A percentile compares a stretch with the other conserved stretches of the same genome.
phyloP scores from a whole-genome alignment of 345 rosid species.

The Jatropha curcas region DNA sequence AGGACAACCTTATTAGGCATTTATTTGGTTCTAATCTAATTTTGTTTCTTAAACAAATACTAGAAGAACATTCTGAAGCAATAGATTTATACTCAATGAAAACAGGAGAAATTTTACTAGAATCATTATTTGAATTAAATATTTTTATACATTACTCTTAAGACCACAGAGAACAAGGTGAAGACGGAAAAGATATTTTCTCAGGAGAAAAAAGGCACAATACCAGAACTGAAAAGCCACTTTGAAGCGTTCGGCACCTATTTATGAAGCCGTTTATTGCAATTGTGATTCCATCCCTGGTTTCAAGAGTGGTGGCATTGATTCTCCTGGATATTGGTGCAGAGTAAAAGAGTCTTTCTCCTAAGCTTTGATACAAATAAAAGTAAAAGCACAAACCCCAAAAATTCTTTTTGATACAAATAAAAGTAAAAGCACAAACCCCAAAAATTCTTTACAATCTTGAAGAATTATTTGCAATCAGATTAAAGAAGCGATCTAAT shows the following conservation, averaged over 20 bases:
- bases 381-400: not conserved
- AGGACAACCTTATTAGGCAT: too few species aligned
- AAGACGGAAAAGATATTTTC: too few species aligned
- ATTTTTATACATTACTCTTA: too few species aligned
- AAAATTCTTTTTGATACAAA: not conserved
- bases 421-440: not conserved
- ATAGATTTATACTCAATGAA: too few species aligned
- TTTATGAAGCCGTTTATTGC: constrained; percentile 41
- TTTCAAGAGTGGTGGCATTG: constrained; percentile 41
- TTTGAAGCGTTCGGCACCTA: constrained; percentile 35
- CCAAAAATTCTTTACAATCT: not conserved
- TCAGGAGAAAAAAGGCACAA: too few species aligned
- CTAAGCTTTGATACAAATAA: constrained; percentile 15
- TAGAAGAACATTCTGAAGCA: too few species aligned
- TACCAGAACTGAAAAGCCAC: constrained; percentile 50
- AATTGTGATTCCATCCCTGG: constrained; percentile 46
- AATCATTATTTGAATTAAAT: too few species aligned
- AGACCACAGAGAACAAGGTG: too few species aligned
- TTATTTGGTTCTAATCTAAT: too few species aligned
- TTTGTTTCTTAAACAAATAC: too few species aligned
- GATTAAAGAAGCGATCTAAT: not conserved
- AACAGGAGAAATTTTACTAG: too few species aligned
- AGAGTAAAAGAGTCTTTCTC: constrained; percentile 42
- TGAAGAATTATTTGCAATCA: not conserved
- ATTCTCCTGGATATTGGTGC: constrained; percentile 46